phyloP scores from a whole-genome alignment of 1,284 basidiomycete genomes.

The Cutaneotrichosporon sp. region DNA sequence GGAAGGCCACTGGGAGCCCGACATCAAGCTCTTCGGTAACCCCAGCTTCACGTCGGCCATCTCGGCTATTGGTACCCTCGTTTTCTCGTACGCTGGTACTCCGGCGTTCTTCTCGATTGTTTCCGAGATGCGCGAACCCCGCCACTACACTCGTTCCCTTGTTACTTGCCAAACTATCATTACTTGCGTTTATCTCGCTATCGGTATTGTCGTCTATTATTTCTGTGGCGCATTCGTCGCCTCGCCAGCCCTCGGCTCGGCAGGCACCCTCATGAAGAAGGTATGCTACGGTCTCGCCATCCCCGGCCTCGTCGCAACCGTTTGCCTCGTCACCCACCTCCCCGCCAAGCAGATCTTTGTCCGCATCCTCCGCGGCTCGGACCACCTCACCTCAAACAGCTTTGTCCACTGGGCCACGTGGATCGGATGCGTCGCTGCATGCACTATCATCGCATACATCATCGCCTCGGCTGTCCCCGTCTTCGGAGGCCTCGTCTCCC shows the following conservation, averaged over 20 bases:
- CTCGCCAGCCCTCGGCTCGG: conserved; percentile 38
- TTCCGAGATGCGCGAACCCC: conserved; percentile 35
- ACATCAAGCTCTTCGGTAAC: conserved; percentile 32
- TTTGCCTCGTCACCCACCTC: conserved; percentile 26
- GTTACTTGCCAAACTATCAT: conserved; percentile 25
- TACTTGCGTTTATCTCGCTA: conserved; percentile 27
- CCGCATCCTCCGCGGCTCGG: conserved; percentile 35
- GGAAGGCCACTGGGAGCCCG: conserved; percentile 37
- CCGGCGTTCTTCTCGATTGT: conserved; percentile 26
- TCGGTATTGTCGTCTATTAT: conserved; percentile 37
- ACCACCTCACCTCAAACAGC: conserved; percentile 40
- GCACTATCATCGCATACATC: conserved; percentile 32
- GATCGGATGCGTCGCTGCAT: conserved; percentile 31
- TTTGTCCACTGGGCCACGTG: conserved; percentile 42
- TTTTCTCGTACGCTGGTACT: conserved; percentile 23
- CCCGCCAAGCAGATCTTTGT: conserved; percentile 38
- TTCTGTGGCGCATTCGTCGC: conserved; percentile 36
- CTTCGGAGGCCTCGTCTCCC: conserved; percentile 34
- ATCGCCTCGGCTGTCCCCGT: conserved; percentile 28
- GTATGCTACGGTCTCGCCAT: conserved; percentile 51
- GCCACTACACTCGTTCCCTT: conserved; percentile 31
- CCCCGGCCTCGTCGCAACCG: conserved; percentile 33
- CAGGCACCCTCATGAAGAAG: conserved; percentile 34
- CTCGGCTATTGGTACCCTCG: conserved; percentile 21
- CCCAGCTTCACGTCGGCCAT: conserved; percentile 38